phyloP scores from a whole-genome alignment of 306 rosid genomes.

The Carpinus fangiana region DNA sequence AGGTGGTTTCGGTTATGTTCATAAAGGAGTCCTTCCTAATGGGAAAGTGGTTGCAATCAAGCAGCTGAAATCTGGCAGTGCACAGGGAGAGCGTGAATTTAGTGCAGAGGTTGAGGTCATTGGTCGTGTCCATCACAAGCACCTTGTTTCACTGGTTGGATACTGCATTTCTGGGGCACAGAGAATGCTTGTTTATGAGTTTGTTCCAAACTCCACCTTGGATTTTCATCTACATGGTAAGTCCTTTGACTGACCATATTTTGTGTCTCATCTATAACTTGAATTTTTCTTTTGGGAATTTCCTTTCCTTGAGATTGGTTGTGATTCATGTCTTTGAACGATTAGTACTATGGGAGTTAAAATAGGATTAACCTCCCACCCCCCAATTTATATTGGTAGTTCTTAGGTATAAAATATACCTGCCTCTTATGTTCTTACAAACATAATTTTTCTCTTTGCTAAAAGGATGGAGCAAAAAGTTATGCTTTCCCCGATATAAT shows the following conservation, averaged over 20 bases:
- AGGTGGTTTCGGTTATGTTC: slow-evolving; percentile 71
- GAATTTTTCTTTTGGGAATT: not conserved
- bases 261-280: not conserved
- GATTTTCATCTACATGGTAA: slow-evolving; percentile 68
- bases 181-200: slow-evolving; percentile 69
- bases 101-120: slow-evolving; percentile 68
- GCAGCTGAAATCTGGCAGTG: slow-evolving; percentile 59
- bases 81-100: slow-evolving; percentile 73
- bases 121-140: slow-evolving; percentile 64
- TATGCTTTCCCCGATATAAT: not conserved
- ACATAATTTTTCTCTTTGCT: not conserved
- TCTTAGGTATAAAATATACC: not conserved
- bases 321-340: not conserved
- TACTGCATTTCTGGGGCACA: slow-evolving; percentile 46
- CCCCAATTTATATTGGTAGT: not conserved
- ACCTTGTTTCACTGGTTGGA: slow-evolving; percentile 71
- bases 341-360: not conserved
- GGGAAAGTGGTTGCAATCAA: slow-evolving; percentile 66
- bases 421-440: not conserved
- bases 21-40: slow-evolving; percentile 64
- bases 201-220: slow-evolving; percentile 46
- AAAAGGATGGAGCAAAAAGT: not conserved
- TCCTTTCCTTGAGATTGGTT: not conserved
- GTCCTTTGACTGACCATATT: not conserved
- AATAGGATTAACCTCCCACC: not conserved